Base-by-base conservation (phyloP, 2,329 filamentous ascomycete species). In the Xylariaceae sp. region DNA sequence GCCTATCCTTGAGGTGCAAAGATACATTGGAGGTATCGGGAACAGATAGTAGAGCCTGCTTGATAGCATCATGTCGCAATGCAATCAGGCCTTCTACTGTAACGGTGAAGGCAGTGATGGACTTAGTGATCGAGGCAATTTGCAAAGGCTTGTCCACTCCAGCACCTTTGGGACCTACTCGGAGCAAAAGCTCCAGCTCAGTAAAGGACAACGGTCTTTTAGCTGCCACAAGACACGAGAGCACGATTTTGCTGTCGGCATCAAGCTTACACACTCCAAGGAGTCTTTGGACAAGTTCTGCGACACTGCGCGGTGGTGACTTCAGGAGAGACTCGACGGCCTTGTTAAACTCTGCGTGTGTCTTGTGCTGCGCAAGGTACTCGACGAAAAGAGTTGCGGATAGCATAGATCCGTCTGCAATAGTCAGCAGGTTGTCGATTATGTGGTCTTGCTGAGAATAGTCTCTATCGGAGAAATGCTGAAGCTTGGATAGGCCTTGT, bases 1-100 rank as follows among this genome's bases (percentile, higher is more conserved):
- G 53, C 22, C 53, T 53, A 14, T 55, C 53, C 18, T 50, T 55
- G 5, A 55, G 47, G 15, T 53, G 53, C 1, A 55, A 38, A 19
- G 53, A 55, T 4, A 53, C 41, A 19, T 50, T 33, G 2, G 50
- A 52, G 2, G 35, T 45, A 42, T 55, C 53, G 4, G 53, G 50
- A 15, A 55, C 53, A 19, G 48, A 49, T 2, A 55, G 27, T 9
- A 55, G 36, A 30, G 49, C 50, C 32, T 55, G 53, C 19, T 55
- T 55, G 15, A 55, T 22, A 32, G 42, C 45, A 14, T 55, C 53
- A 5, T 55, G 53, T 38, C 53, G 44, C 12, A 55, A 14, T 1
- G 40, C 15, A 11, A 55, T 41, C n/a, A 55, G 17, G 1, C 53
- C 53, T 39, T 53, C 53, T 19, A 48, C 50, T 7, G 50, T 50